Conservation (phyloP, 2,329 filamentous ascomycete genomes). For the Erysiphe pulchra region DNA sequence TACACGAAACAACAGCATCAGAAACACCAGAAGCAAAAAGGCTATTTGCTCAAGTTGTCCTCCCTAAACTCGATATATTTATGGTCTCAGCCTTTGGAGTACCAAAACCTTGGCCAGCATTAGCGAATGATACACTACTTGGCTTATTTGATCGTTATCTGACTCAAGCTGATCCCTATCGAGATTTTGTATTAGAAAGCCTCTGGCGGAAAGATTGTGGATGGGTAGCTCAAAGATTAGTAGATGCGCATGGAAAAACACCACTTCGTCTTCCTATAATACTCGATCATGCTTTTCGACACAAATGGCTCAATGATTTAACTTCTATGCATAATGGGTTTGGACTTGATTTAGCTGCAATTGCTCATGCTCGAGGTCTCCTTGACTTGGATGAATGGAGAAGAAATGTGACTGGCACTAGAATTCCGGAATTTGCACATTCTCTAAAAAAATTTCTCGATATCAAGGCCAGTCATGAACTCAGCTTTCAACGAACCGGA, state of each 20-base stretch:
- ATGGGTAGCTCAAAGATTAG: conserved; percentile 62
- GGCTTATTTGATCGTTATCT: conserved; percentile 67
- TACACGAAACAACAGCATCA: conserved; percentile 33
- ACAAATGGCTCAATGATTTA: conserved; percentile 64
- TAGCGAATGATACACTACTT: conserved; percentile 50
- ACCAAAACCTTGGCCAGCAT: conserved; percentile 47
- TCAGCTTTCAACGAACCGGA: conserved; percentile 43
- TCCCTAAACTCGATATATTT: conserved; percentile 55
- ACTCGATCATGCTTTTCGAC: conserved; percentile 55
- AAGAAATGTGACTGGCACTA: conserved; percentile 31
- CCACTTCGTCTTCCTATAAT: conserved; percentile 42
- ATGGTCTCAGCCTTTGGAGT: conserved; percentile 55
- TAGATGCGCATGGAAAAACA: conserved; percentile 47
- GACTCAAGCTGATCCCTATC: conserved; percentile 48
- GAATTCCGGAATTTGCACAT: conserved; percentile 38
- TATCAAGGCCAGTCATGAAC: conserved; percentile 64
- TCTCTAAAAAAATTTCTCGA: conserved; percentile 57
- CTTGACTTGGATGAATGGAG: conserved; percentile 67
- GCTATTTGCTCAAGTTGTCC: conserved; percentile 38
- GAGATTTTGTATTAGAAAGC: conserved; percentile 74
- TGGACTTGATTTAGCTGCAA: conserved; percentile 63
- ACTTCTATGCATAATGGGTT: conserved; percentile 42
- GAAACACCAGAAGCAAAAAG: conserved; percentile 37
- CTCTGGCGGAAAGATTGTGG: conserved; percentile 75
- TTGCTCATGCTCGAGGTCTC: conserved; percentile 57